These are phyloP conservation scores for Glutinoglossum americanum DNA, from an alignment of 495 filamentous ascomycete species.

Conservation along the genomic window DNA sequence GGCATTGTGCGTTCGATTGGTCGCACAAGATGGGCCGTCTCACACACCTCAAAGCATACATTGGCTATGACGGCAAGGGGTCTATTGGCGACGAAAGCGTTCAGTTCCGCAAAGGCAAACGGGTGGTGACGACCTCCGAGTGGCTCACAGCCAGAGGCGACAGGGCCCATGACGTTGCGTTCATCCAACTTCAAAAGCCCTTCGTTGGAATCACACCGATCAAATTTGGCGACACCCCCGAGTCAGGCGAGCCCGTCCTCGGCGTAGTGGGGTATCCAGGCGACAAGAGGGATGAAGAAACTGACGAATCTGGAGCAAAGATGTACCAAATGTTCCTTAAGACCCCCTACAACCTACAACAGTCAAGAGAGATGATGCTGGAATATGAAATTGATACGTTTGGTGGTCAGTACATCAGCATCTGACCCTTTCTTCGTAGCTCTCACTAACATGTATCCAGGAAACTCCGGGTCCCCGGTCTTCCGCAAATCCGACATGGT, in stretches of 20 bases:
- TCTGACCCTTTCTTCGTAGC: conserved; percentile 3
- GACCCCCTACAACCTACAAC: too few relatives aligned
- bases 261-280: too few relatives aligned
- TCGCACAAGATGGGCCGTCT: conserved; percentile 13
- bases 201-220: too few relatives aligned
- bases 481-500: conserved; percentile 10
- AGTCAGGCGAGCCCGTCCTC: too few relatives aligned
- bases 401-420: too few relatives aligned
- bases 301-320: too few relatives aligned
- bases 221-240: too few relatives aligned
- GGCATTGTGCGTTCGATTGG: conserved; percentile 21
- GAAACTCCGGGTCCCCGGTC: conserved; percentile 19
- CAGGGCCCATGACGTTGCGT: conserved; percentile 16
- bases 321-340: too few relatives aligned
- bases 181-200: conserved; percentile 13
- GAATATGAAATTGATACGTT: too few relatives aligned
- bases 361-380: too few relatives aligned
- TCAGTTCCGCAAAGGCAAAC: conserved; percentile 17
- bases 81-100: conserved; percentile 13
- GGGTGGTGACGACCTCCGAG: conserved; percentile 17
- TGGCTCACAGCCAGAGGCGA: conserved; percentile 18
- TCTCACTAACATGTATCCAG: conserved; percentile 6
- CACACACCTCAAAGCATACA: conserved; percentile 18
- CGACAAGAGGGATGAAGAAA: too few relatives aligned
- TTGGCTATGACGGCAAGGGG: conserved; percentile 18